Conservation (phyloP, 345 rosid species). For the Geranium rotundifolium region DNA sequence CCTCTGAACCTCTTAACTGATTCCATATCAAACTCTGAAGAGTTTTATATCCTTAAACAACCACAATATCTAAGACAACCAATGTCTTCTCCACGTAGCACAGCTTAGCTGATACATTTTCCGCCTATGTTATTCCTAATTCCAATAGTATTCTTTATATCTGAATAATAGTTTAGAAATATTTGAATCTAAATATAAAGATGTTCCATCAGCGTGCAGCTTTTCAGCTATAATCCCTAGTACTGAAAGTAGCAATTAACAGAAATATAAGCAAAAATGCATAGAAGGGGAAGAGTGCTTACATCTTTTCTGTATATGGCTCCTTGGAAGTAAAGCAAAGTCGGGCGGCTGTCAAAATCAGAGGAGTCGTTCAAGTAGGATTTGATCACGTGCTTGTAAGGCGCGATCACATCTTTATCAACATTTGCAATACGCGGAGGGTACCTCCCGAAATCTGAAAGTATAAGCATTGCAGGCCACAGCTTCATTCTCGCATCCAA, state of each 20-base stretch:
- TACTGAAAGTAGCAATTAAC: too few relatives aligned
- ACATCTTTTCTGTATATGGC: constrained; percentile 95
- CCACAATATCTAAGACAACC: not conserved
- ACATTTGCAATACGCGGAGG: constrained; percentile 70
- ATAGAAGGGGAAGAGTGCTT: constrained; percentile 20
- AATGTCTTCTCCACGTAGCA: not conserved
- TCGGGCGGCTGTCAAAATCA: constrained; percentile 54
- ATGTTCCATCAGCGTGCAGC: not conserved
- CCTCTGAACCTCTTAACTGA: not conserved
- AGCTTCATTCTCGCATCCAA: constrained; percentile 61
- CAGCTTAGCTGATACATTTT: not conserved
- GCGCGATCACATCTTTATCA: constrained; percentile 81
- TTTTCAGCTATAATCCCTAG: too few relatives aligned
- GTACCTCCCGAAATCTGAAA: constrained; percentile 90
- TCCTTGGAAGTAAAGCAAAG: constrained; percentile 87
- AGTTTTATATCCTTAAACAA: not conserved
- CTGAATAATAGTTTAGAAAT: not conserved
- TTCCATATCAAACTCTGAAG: not conserved
- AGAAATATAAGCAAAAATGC: not conserved
- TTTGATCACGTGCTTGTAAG: constrained; percentile 72
- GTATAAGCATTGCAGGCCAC: constrained; percentile 70
- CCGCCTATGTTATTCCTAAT: not conserved
- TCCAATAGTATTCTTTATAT: not conserved
- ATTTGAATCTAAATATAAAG: not conserved
- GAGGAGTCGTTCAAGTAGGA: constrained; percentile 52